phyloP scores from a whole-genome alignment of 768 basidiomycete genomes.

The Boletus fagicola region DNA sequence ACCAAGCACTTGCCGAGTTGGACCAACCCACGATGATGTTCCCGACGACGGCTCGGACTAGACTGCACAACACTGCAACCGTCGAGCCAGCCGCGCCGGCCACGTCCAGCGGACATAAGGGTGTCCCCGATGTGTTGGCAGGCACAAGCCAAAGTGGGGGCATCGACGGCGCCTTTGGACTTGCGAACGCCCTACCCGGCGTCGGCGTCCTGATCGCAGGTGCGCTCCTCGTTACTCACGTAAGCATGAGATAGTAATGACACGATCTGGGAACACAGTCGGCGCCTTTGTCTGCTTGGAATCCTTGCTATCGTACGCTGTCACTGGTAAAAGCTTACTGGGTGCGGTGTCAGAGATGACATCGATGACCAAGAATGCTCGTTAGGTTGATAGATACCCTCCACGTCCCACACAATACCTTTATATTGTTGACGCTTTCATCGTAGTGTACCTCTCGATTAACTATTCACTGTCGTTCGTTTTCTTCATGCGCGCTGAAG shows the following conservation, averaged over 20 bases:
- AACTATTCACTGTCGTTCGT: neutral
- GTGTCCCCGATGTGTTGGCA: conserved; percentile 21
- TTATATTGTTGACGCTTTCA: conserved; percentile 14
- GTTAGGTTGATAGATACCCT: conserved; percentile 12
- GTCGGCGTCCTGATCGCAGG: conserved; percentile 15
- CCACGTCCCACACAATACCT: conserved; percentile 17
- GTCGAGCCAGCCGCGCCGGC: conserved; percentile 55
- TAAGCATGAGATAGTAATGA: neutral
- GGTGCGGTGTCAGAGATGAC: neutral
- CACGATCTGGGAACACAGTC: conserved; percentile 1
- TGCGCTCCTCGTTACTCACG: conserved; percentile 11
- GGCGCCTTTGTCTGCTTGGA: conserved; percentile 13
- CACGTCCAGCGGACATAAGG: conserved; percentile 59
- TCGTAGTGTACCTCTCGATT: neutral
- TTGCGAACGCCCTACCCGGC: conserved; percentile 12
- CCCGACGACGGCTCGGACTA: conserved; percentile 44
- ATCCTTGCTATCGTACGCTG: conserved; percentile 8
- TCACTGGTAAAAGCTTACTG: conserved; percentile 2
- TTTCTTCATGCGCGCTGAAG: neutral
- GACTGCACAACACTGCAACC: conserved; percentile 46
- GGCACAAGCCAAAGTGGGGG: conserved; percentile 9
- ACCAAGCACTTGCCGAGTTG: conserved; percentile 37
- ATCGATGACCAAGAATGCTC: conserved; percentile 3
- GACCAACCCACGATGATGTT: conserved; percentile 45
- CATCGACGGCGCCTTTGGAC: neutral